Evolutionary conservation across 2,329 filamentous ascomycete species (phyloP).

Genomic region (Aspergillus tubingensis): DNA sequence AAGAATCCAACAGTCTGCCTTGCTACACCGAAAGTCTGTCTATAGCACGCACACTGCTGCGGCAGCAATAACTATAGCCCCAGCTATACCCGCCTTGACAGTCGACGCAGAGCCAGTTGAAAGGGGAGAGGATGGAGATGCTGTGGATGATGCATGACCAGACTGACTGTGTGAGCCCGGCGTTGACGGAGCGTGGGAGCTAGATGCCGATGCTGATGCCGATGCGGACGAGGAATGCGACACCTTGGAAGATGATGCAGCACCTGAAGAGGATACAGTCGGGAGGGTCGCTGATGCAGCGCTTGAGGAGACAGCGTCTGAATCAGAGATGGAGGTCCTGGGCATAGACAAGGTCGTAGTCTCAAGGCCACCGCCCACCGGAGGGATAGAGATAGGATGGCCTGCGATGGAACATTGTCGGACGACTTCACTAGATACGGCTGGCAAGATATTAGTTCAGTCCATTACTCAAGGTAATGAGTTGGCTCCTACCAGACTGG

Average conservation of each 20-base stretch:
- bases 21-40: neutral
- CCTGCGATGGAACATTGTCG: slow-evolving; percentile 38
- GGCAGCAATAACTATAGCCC: slow-evolving; percentile 27
- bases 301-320: slow-evolving; percentile 4
- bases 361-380: slow-evolving; percentile 22
- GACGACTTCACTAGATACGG: slow-evolving; percentile 40
- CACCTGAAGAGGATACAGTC: neutral
- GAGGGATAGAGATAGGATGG: slow-evolving; percentile 40
- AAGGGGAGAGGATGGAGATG: slow-evolving; percentile 1
- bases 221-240: neutral
- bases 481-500: slow-evolving; percentile 36
- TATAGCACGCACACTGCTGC: slow-evolving; percentile 11
- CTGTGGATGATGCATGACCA: neutral
- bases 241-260: neutral
- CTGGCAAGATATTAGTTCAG: slow-evolving; percentile 21
- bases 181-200: neutral
- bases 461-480: neutral
- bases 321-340: slow-evolving; percentile 10
- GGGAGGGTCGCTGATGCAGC: slow-evolving; percentile 8
- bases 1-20: neutral
- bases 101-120: neutral
- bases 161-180: neutral
- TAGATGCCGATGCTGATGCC: neutral
- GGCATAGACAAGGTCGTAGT: slow-evolving; percentile 17
- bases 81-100: slow-evolving; percentile 29